These are phyloP conservation scores for Rostrohypoxylon terebratum DNA, from an alignment of 495 filamentous ascomycete species.

Conservation along the genomic window DNA sequence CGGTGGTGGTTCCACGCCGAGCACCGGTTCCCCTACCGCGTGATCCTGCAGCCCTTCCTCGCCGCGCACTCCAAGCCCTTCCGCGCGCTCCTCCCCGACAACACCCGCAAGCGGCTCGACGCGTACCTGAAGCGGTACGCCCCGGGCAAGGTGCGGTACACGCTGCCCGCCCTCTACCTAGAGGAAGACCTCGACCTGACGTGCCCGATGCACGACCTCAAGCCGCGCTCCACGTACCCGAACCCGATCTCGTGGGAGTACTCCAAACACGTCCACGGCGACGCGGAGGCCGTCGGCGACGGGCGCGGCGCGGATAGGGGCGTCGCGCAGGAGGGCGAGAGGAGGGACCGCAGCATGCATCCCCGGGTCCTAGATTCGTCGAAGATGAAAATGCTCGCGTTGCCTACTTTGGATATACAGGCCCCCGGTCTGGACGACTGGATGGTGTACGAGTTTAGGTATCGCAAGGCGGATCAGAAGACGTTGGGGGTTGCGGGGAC, in stretches of 20 bases:
- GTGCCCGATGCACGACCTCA: background rate
- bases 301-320: background rate
- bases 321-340: background rate
- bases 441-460: conserved; percentile 61
- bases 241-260: background rate
- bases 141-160: conserved; percentile 65
- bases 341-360: background rate
- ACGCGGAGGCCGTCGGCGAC: background rate
- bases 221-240: conserved; percentile 8
- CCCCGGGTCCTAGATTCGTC: conserved; percentile 25
- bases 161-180: conserved; percentile 63
- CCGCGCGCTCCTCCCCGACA: conserved; percentile 50
- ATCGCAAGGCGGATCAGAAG: conserved; percentile 56
- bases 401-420: conserved; percentile 63
- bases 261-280: background rate
- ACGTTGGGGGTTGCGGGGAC: conserved; percentile 43
- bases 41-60: conserved; percentile 66
- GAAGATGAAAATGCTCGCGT: conserved; percentile 55
- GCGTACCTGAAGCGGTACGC: conserved; percentile 56
- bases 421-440: conserved; percentile 50
- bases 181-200: conserved; percentile 27
- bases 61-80: conserved; percentile 61
- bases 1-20: conserved; percentile 82
- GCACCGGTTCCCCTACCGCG: conserved; percentile 50
- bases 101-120: conserved; percentile 45